These are phyloP conservation scores for Peribolospora baueri DNA, from an alignment of 768 basidiomycete genomes.

Conservation along the genomic window DNA sequence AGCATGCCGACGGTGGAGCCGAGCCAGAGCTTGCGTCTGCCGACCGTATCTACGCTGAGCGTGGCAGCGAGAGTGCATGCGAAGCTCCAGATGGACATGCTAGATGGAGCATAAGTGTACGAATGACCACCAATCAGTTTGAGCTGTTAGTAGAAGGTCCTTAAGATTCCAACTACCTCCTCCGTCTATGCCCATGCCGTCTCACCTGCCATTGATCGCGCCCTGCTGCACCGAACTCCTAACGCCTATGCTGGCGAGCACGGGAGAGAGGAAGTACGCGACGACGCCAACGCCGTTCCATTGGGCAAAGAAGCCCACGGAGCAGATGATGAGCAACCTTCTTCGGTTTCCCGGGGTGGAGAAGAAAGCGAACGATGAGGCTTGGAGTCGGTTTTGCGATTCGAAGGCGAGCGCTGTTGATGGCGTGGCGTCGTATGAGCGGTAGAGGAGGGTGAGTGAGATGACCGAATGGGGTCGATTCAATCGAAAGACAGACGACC, in stretches of 20 bases:
- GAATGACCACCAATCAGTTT: slow-evolving; percentile 19
- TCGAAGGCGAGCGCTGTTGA: slow-evolving; percentile 18
- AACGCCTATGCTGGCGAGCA: slow-evolving; percentile 42
- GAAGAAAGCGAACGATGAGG: slow-evolving; percentile 28
- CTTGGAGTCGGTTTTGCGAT: slow-evolving; percentile 13
- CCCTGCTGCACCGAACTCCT: slow-evolving; percentile 30
- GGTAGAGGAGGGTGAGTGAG: slow-evolving; percentile 23
- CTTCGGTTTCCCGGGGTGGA: slow-evolving; percentile 30
- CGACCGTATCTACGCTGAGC: slow-evolving; percentile 30
- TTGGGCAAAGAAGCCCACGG: slow-evolving; percentile 44
- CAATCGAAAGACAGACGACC: not conserved
- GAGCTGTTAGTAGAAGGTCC: slow-evolving; percentile 35
- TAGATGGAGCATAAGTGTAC: not conserved
- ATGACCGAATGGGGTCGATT: not conserved
- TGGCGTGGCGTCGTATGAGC: slow-evolving; percentile 15
- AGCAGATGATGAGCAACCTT: slow-evolving; percentile 35
- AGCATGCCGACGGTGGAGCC: not conserved
- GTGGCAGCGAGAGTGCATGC: slow-evolving; percentile 3
- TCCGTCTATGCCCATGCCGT: slow-evolving; percentile 30
- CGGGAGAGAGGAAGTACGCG: slow-evolving; percentile 36
- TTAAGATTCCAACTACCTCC: slow-evolving; percentile 33
- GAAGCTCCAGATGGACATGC: not conserved
- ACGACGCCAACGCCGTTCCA: slow-evolving; percentile 24
- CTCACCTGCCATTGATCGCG: slow-evolving; percentile 37
- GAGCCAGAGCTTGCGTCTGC: not conserved